Evolutionary conservation across 1,139 yeast genomes (phyloP), one percentile per base, ranked within the genome.

Genomic region (Debaryomycetaceae sp.): DNA sequence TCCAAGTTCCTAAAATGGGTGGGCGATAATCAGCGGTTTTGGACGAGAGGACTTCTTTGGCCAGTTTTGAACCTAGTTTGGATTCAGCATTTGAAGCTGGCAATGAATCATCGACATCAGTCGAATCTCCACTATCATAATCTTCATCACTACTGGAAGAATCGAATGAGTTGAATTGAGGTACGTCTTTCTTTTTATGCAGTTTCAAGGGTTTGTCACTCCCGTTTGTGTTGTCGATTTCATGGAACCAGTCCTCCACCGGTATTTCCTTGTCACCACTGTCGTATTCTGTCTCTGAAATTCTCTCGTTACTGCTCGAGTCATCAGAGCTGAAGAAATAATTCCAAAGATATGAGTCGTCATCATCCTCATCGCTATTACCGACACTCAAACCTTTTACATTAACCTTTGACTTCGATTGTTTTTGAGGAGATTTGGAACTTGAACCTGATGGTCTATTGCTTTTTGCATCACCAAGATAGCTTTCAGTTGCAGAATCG

Each of bases 1-100:
- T 80, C 95, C 98, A 92, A 1, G 96, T 84, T 0, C 97, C 98
- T 43, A 92, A 69, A 18, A 87, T 78, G 2, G 98, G 98, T 2
- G 98, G 97, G 40, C 95, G 70, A 45, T 91, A 81, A 41, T 91
- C 91, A 22, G 87, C 83, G 6, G 85, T 82, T 38, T 89, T 84
- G 1, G 95, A 83, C 6, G 95, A 84, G 16, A 92, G 73, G 9
- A 92, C 88, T 59, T 92, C 98, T 48, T 92, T 89, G 2, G 92
- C 91, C 45, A 86, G 80, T 49, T 84, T 82, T 6, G 88, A 80
- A 1, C 89, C 94, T 29, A 81, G 63, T 34, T 63, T 69, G 38
- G 73, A 71, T 39, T 69, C 72, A 41, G 75, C 70, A 9, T 79
- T 70, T 5, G 84, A 75, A 5, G 81, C 77, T 14, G 81, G 81